A percentile compares a stretch with the other conserved stretches of the same genome.
Conservation (phyloP, 1,284 basidiomycete species). For the Cutaneotrichosporon spelunceum region DNA sequence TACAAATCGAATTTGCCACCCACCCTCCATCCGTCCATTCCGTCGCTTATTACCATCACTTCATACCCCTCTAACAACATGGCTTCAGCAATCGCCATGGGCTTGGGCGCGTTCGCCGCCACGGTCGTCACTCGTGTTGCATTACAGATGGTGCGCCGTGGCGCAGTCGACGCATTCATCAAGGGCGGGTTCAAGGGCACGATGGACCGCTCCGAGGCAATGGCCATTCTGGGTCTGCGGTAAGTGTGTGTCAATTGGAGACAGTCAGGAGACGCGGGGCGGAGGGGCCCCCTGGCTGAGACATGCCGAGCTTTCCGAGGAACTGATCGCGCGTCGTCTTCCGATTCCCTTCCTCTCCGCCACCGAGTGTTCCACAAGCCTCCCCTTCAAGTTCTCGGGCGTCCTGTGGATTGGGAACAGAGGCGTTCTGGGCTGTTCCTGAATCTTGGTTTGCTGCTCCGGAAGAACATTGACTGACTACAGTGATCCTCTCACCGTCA, state of each 20-base stretch:
- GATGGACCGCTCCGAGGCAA: conserved; percentile 94
- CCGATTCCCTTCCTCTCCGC: too few relatives aligned
- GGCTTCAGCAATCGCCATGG: conserved; percentile 67
- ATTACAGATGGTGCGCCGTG: conserved; percentile 55
- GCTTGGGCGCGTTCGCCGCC: conserved; percentile 73
- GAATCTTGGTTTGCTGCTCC: neutral
- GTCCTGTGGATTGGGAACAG: too few relatives aligned
- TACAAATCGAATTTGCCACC: conserved; percentile 1
- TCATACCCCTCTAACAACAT: conserved; percentile 28
- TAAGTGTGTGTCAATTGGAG: conserved; percentile 52
- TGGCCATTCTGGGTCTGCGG: conserved; percentile 88
- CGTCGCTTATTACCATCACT: too few relatives aligned
- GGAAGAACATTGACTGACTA: conserved; percentile 5
- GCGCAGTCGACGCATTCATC: conserved; percentile 75
- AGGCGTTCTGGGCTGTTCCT: too few relatives aligned
- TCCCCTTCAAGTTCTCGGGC: too few relatives aligned
- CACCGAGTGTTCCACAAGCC: too few relatives aligned
- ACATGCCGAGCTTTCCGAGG: too few relatives aligned
- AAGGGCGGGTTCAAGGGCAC: conserved; percentile 92
- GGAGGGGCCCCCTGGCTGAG: too few relatives aligned
- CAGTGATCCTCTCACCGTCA: conserved; percentile 73
- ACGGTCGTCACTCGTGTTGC: conserved; percentile 70
- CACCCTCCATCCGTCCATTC: too few relatives aligned
- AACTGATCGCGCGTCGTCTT: too few relatives aligned
- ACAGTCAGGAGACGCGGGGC: too few relatives aligned